phyloP scores from a whole-genome alignment of 2,329 filamentous ascomycete genomes.

The Elsinoe fawcettii region DNA sequence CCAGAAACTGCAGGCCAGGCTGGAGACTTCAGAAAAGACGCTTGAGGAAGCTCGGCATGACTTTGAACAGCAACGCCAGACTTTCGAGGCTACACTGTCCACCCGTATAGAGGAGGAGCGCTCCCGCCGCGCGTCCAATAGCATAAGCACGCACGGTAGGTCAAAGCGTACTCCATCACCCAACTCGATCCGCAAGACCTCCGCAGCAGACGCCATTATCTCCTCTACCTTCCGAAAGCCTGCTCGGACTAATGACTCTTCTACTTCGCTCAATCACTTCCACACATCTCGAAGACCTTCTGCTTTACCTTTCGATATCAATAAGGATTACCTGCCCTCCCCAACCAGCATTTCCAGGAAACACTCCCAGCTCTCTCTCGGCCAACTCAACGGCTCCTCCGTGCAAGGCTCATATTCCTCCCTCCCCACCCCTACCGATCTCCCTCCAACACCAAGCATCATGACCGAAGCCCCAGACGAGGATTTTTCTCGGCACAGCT shows the following conservation, averaged over 20 bases:
- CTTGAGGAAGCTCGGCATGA: constrained; percentile 52
- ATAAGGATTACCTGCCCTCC: neutral
- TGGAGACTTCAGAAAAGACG: constrained; percentile 56
- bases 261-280: constrained; percentile 18
- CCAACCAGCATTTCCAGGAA: constrained; percentile 33
- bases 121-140: constrained; percentile 28
- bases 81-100: constrained; percentile 49
- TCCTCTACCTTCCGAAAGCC: constrained; percentile 21
- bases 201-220: constrained; percentile 30
- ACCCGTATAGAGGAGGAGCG: constrained; percentile 59
- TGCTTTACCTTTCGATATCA: constrained; percentile 19
- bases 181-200: constrained; percentile 34
- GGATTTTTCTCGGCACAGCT: constrained; percentile 50
- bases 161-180: constrained; percentile 29
- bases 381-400: constrained; percentile 26
- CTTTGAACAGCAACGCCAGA: constrained; percentile 51
- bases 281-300: constrained; percentile 30
- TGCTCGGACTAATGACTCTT: constrained; percentile 13
- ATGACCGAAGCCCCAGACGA: constrained; percentile 46
- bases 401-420: neutral
- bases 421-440: constrained; percentile 14
- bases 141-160: constrained; percentile 17
- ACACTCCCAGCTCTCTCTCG: constrained; percentile 38
- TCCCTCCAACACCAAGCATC: constrained; percentile 40
- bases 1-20: constrained; percentile 55